These are phyloP conservation scores for Yamadazyma jaroonii DNA, from an alignment of 1,139 yeast genomes.

Conservation along the genomic window DNA sequence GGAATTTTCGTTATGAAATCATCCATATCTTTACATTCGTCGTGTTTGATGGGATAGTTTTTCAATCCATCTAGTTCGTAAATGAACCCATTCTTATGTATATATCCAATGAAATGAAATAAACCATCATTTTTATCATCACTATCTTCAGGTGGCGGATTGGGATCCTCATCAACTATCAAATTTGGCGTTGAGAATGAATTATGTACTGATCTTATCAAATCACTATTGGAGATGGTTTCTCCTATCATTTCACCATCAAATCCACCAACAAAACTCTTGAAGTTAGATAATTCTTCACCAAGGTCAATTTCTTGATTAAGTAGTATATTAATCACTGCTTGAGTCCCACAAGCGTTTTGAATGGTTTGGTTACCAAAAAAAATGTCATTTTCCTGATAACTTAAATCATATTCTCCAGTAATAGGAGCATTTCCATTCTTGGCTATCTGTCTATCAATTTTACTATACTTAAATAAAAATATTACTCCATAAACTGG, in stretches of 20 bases:
- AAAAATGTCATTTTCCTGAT: slow-evolving; percentile 40
- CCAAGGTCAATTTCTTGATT: slow-evolving; percentile 46
- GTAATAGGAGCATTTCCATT: slow-evolving; percentile 33
- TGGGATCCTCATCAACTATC: slow-evolving; percentile 42
- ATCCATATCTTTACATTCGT: slow-evolving; percentile 32
- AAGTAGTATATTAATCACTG: slow-evolving; percentile 59
- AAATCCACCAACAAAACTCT: slow-evolving; percentile 51
- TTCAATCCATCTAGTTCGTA: slow-evolving; percentile 69
- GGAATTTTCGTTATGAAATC: slow-evolving; percentile 47
- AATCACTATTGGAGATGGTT: slow-evolving; percentile 59
- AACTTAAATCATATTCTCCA: slow-evolving; percentile 45
- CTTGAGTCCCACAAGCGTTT: slow-evolving; percentile 79
- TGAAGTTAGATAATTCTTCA: slow-evolving; percentile 46
- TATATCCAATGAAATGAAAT: slow-evolving; percentile 63
- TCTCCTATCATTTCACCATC: slow-evolving; percentile 64
- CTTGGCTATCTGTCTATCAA: slow-evolving; percentile 30
- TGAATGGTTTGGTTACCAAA: slow-evolving; percentile 68
- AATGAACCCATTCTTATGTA: slow-evolving; percentile 44
- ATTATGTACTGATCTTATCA: slow-evolving; percentile 58
- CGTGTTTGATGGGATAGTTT: slow-evolving; percentile 57
- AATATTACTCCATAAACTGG: slow-evolving; percentile 64
- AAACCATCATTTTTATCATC: slow-evolving; percentile 51
- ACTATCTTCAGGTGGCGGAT: slow-evolving; percentile 26
- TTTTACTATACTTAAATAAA: slow-evolving; percentile 56
- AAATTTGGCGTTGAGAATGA: slow-evolving; percentile 61